Percentiles rank a stretch among this genome's conserved stretches.
Evolutionary conservation across 2,329 filamentous ascomycete species (phyloP).

Genomic region (Penicillium crustosum): DNA sequence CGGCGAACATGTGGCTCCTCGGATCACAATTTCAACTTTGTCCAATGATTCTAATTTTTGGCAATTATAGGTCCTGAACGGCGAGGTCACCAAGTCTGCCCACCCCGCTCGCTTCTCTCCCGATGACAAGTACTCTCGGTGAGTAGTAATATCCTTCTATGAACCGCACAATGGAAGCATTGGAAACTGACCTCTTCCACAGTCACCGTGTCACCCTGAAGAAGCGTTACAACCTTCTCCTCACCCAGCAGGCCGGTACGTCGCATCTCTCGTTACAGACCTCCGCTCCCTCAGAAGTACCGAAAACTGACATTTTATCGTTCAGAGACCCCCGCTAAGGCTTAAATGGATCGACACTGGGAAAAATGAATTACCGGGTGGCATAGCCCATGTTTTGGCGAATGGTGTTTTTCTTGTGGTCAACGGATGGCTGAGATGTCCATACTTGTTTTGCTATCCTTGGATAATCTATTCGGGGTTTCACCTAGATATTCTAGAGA

Average conservation of each 20-base stretch:
- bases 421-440: slow-evolving; percentile 28
- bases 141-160: slow-evolving; percentile 18
- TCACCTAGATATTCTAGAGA: slow-evolving; percentile 11
- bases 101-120: slow-evolving; percentile 96
- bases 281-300: no score
- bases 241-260: slow-evolving; percentile 70
- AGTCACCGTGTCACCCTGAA: slow-evolving; percentile 93
- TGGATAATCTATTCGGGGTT: slow-evolving; percentile 19
- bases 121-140: slow-evolving; percentile 95
- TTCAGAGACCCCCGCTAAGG: slow-evolving; percentile 34
- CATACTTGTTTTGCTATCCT: slow-evolving; percentile 21
- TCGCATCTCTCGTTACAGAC: slow-evolving; percentile 10
- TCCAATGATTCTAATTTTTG: slow-evolving; percentile 11
- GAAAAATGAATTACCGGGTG: slow-evolving; percentile 29
- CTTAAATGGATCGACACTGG: slow-evolving; percentile 27
- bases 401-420: slow-evolving; percentile 41
- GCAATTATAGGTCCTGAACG: slow-evolving; percentile 53
- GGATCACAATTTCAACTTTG: neutral
- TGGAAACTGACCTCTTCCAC: slow-evolving; percentile 3
- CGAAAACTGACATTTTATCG: slow-evolving; percentile 11
- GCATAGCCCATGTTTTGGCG: slow-evolving; percentile 35
- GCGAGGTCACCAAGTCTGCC: slow-evolving; percentile 89
- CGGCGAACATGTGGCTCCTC: slow-evolving; percentile 29
- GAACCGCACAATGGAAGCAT: neutral
- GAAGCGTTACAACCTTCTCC: slow-evolving; percentile 83